These are phyloP conservation scores for Macrophomina tecta DNA, from an alignment of 2,329 filamentous ascomycete species.

Conservation along the genomic window DNA sequence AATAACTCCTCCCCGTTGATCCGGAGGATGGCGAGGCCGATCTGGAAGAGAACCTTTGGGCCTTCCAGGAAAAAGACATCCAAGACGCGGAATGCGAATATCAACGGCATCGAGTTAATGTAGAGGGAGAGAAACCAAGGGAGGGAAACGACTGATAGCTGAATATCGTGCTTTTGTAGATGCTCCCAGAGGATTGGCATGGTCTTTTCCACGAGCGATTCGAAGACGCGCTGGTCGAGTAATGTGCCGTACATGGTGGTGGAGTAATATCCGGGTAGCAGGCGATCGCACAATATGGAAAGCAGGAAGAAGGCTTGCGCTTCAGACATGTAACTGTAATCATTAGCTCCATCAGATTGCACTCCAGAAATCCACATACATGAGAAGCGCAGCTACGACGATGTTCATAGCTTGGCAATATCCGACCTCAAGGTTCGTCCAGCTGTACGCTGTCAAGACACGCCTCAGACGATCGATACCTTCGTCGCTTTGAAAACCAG, in stretches of 20 bases:
- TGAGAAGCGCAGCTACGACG: slow-evolving; percentile 94
- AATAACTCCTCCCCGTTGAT: slow-evolving; percentile 97
- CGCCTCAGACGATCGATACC: slow-evolving; percentile 88
- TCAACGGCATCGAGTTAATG: slow-evolving; percentile 98
- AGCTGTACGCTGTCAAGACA: slow-evolving; percentile 96
- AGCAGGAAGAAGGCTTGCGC: slow-evolving; percentile 93
- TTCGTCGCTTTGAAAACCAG: slow-evolving; percentile 94
- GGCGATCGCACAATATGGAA: slow-evolving; percentile 86
- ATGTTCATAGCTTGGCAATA: slow-evolving; percentile 99
- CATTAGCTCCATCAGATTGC: slow-evolving; percentile 36
- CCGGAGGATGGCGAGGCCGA: slow-evolving; percentile 92
- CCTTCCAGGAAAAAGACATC: slow-evolving; percentile 99
- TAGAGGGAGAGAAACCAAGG: slow-evolving; percentile 98
- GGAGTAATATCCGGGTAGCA: slow-evolving; percentile 96
- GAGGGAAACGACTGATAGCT: slow-evolving; percentile 94
- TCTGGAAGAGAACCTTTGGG: slow-evolving; percentile 95
- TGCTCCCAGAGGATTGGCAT: slow-evolving; percentile 99
- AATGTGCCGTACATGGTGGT: slow-evolving; percentile 99
- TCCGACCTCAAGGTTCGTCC: slow-evolving; percentile 92
- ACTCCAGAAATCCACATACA: slow-evolving; percentile 57
- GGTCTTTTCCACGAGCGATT: slow-evolving; percentile 96
- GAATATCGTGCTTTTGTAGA: slow-evolving; percentile 94
- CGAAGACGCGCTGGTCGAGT: slow-evolving; percentile 95
- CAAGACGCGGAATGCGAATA: slow-evolving; percentile 94
- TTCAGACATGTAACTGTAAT: slow-evolving; percentile 84